Base-by-base conservation (phyloP, 345 rosid species). In the Gynandropsis gynandra region DNA sequence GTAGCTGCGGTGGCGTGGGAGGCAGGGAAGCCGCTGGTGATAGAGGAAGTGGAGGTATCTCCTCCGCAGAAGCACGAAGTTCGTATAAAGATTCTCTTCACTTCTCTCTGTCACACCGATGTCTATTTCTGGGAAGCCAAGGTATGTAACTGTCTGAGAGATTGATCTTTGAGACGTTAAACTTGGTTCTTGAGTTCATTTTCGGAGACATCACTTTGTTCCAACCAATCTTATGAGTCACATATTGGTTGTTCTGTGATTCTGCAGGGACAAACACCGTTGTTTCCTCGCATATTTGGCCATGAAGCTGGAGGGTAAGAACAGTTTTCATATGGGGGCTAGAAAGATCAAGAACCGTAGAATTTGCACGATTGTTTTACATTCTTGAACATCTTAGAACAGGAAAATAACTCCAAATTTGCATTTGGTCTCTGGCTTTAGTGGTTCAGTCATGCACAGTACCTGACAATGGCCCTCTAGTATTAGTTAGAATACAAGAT, bases 111-210 rank as follows among this genome's bases (percentile, higher is more conserved):
- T 70, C 97, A 85, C 71, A 85, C 92, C 4, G 97, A 88, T 69
- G 80, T 85, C 61, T 88, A 88, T 76, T 88, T 85, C 77, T 88
- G 97, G 97, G 97, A 88, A 54, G 92, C 97, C 8, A 88, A 82
- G 96, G 96, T 81, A 40, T 36, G 7, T 0, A 34, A 33, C 33
- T 11, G 17, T 15, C 1, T 11, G 17, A 31, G 7, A 2, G 11
- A 7, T 50, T 8, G 7, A 0, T 16, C 5, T 1, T 13, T 29
- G 31, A n/a, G 17, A 10, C 15, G 14, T 16, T 10, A 3, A 11
- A 47, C 20, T 29, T 13, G 21, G 8, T 14, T 62, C 17, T 33
- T 2, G 10, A 16, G n/a, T n/a, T n/a, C n/a, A n/a, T n/a, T n/a
- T n/a, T n/a, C n/a, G n/a, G n/a, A n/a, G n/a, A n/a, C n/a, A n/a